Conservation (phyloP, 1,284 basidiomycete species). For the Waitea zeae region DNA sequence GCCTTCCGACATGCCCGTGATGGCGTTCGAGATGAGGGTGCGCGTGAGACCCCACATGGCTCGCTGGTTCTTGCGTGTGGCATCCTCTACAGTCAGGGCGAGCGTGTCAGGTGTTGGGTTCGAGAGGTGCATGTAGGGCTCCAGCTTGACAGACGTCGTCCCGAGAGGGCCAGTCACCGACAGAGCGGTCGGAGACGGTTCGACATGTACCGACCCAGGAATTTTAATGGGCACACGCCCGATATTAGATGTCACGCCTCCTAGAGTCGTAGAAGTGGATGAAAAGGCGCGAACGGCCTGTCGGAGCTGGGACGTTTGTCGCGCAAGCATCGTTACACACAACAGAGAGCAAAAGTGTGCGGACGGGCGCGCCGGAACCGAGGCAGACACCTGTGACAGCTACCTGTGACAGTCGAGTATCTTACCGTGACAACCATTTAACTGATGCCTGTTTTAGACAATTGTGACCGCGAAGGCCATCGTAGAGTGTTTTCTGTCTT, state of each 20-base stretch:
- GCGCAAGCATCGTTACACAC: too few relatives aligned
- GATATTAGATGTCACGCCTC: conserved; percentile 39
- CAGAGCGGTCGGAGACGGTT: conserved; percentile 31
- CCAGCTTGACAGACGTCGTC: conserved; percentile 46
- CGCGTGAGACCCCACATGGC: conserved; percentile 91
- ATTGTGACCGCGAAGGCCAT: too few relatives aligned
- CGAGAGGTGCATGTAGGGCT: conserved; percentile 50
- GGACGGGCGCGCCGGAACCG: too few relatives aligned
- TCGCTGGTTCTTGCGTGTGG: conserved; percentile 58
- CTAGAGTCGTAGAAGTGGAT: too few relatives aligned
- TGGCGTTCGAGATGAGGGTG: conserved; percentile 78
- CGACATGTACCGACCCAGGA: conserved; percentile 50
- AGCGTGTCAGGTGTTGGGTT: conserved; percentile 30
- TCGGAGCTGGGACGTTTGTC: too few relatives aligned
- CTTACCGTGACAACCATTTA: too few relatives aligned
- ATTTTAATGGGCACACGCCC: conserved; percentile 65
- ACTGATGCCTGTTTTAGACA: too few relatives aligned
- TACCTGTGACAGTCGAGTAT: too few relatives aligned
- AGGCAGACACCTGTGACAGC: too few relatives aligned
- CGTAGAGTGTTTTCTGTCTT: too few relatives aligned
- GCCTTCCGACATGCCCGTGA: conserved; percentile 79
- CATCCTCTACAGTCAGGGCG: conserved; percentile 55
- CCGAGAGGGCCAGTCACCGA: conserved; percentile 66
- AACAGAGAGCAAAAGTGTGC: too few relatives aligned
- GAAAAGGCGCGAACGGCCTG: not conserved